Evolutionary conservation across 257 asterid species (phyloP).

Genomic region (Hygrophila difformis): DNA sequence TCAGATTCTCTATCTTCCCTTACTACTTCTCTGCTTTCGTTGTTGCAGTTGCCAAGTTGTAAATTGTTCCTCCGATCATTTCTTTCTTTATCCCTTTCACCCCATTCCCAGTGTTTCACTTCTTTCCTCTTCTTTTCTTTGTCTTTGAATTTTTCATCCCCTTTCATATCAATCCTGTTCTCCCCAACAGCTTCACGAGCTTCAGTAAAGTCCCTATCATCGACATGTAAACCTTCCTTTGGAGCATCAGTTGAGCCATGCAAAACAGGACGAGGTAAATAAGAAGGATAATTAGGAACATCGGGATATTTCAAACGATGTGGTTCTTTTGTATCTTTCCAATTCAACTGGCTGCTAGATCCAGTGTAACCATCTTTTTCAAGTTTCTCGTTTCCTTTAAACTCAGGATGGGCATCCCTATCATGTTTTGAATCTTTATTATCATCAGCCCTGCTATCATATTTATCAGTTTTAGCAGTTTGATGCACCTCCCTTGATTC

Average conservation of each 20-base stretch:
- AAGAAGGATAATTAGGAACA: conserved; percentile 53
- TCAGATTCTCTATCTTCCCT: conserved; percentile 80
- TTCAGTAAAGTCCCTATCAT: conserved; percentile 48
- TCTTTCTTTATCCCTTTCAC: conserved; percentile 84
- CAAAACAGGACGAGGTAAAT: conserved; percentile 29
- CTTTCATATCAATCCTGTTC: conserved; percentile 69
- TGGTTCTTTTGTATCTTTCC: conserved; percentile 69
- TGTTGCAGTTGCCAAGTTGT: conserved; percentile 43
- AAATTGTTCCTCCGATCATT: conserved; percentile 53
- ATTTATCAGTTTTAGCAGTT: conserved; percentile 48
- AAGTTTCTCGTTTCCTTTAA: conserved; percentile 42
- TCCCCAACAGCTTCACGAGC: conserved; percentile 74
- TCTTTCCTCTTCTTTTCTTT: conserved; percentile 91
- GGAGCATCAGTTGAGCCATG: conserved; percentile 48
- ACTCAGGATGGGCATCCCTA: conserved; percentile 53
- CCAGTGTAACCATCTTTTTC: conserved; percentile 62
- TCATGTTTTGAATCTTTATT: conserved; percentile 54
- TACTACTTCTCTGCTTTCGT: conserved; percentile 39
- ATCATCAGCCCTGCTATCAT: conserved; percentile 56
- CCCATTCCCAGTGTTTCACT: conserved; percentile 85
- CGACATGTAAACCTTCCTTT: conserved; percentile 50
- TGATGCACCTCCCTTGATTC: conserved; percentile 57
- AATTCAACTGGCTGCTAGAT: conserved; percentile 40
- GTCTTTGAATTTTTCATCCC: conserved; percentile 72
- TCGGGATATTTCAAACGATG: conserved; percentile 53